Evolutionary conservation across 495 filamentous ascomycete species (phyloP), one percentile per base, ranked within the genome.

Genomic region (Elasticomyces elasticus): DNA sequence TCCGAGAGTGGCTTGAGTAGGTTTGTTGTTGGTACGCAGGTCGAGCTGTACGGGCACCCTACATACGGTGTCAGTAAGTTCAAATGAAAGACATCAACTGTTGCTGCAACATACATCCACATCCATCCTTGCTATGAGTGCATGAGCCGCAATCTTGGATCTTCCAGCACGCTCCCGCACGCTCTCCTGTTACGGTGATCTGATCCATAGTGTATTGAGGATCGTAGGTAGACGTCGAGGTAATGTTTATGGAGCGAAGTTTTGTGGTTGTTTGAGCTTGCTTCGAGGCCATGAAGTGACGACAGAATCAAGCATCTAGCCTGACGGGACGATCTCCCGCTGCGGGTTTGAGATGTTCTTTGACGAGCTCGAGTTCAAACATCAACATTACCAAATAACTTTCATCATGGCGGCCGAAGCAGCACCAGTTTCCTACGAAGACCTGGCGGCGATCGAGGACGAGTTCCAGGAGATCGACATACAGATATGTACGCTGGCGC

Each of bases 381-480:
- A 37, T n/a, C 10, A 37, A n/a, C 31, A 37, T 37, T 10, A 2
- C 5, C 19, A 4, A 17, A 45, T 45, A 3, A 45, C 15, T 7
- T n/a, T 26, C 51, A 59, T 23, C 25, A 68, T 68, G 66, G 49
- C 62, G 12, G 44, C 65, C 37, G 60, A 64, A 47, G 38, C 55
- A 19, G 9, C 50, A 13, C 42, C 51, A 15, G 33, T 62, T 23
- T 61, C 63, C 12, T 66, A 66, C 56, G 69, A 72, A 35, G 67
- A 72, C 38, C 68, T 72, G 50, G 64, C 57, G 31, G 44, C 53
- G 19, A 65, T 72, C 42, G 68, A 72, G 37, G 55, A 65, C 23
- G 80, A 85, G 17, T 86, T 88, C 49, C 82, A 86, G 42, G 75
- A 82, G 49, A 79, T 76, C 17, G 84, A 88, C 65, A 72, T 74